phyloP scores from a whole-genome alignment of 2,329 filamentous ascomycete species.

The Endoconidiophora polonica region DNA sequence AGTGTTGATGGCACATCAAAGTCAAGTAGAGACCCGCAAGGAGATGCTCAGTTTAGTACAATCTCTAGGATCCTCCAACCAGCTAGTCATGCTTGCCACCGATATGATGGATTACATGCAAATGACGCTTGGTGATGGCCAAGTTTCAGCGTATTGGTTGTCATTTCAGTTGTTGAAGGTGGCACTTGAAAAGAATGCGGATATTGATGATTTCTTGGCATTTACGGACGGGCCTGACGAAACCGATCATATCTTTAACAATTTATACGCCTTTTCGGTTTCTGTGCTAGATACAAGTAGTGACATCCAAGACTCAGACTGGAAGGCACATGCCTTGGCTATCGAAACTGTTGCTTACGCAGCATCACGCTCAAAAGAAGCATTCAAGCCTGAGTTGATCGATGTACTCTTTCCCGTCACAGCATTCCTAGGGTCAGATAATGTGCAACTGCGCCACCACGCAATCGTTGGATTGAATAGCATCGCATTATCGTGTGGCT shows the following conservation, averaged over 20 bases:
- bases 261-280: slow-evolving; percentile 55
- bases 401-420: slow-evolving; percentile 86
- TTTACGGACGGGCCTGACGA: slow-evolving; percentile 23
- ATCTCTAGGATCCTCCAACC: slow-evolving; percentile 38
- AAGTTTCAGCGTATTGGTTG: slow-evolving; percentile 65
- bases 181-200: slow-evolving; percentile 31
- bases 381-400: slow-evolving; percentile 72
- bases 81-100: slow-evolving; percentile 42
- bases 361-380: slow-evolving; percentile 45
- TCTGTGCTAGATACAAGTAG: slow-evolving; percentile 39
- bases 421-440: slow-evolving; percentile 63
- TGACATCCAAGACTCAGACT: slow-evolving; percentile 38
- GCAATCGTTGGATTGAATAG: slow-evolving; percentile 71
- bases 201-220: slow-evolving; percentile 51
- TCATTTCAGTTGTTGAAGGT: slow-evolving; percentile 54
- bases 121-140: slow-evolving; percentile 34
- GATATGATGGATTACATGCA: slow-evolving; percentile 49
- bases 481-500: slow-evolving; percentile 60
- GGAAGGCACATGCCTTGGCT: slow-evolving; percentile 61
- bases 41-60: slow-evolving; percentile 42
- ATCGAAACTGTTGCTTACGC: slow-evolving; percentile 67
- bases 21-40: slow-evolving; percentile 43
- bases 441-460: slow-evolving; percentile 54
- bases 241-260: slow-evolving; percentile 35
- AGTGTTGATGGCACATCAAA: slow-evolving; percentile 45